Base-by-base conservation (phyloP, 495 filamentous ascomycete genomes). In the Daldinia vernicosa region DNA sequence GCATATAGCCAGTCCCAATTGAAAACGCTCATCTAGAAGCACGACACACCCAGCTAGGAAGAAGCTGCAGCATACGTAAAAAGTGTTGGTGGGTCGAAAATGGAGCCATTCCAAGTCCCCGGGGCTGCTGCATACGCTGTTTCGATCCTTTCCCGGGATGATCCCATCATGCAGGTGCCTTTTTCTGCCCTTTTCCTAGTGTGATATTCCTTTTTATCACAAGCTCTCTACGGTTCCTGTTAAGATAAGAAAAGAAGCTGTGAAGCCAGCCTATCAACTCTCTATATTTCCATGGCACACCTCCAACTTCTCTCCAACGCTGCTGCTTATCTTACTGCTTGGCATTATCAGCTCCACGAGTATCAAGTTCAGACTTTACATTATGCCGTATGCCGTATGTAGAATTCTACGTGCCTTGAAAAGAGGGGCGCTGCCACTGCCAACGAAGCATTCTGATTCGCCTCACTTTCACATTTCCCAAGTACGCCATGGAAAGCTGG, bases 161-260 rank as follows among this genome's bases (percentile, higher is more conserved):
- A 35, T 56, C 30, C 53, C 53, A 56, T 33, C 28, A 56, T 56
- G 28, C 30, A 45, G 30, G 14, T 37, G 17, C 6, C 19, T 40
- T 40, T 14, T 39, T 27, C 12, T 57, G 4, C 32, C 32, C 19
- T 66, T 35, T 56, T 52, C 47, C 33, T 35, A 4, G 40, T 66
- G 51, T n/a, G n/a, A n/a, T n/a, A n/a, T 59, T 53, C 28, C 40
- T 43, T 35, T 27, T 35, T 27, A 54, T 67, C 69, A 72, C 64
- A 33, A 52, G 17, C 12, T 9, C 33, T 40, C 64, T 59, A 60
- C 15, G 12, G 47, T 9, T 60, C 15, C 47, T 72, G 69, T 72
- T 68, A 72, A 72, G 70, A 68, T 67, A 72, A 72, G 28, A 60
- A 45, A 27, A 15, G 27, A 33, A 32, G n/a, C n/a, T n/a, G n/a